phyloP scores from a whole-genome alignment of 2,329 filamentous ascomycete genomes.

The Eurotiales sp. region DNA sequence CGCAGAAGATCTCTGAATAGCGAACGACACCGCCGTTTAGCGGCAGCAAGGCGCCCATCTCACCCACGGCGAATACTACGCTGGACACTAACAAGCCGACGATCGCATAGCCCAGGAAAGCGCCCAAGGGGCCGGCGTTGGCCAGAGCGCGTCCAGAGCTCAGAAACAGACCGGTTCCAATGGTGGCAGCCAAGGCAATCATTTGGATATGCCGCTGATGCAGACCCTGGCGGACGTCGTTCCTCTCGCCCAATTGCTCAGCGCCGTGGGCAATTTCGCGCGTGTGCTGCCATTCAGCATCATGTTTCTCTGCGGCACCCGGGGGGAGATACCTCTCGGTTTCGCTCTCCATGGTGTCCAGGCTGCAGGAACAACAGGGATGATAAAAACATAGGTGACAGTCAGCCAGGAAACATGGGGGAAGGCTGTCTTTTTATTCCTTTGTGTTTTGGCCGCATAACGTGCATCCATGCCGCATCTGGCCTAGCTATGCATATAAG shows the following conservation, averaged over 20 bases:
- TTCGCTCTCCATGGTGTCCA: not conserved
- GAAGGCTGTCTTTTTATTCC: too few relatives aligned
- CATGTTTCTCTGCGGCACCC: not conserved
- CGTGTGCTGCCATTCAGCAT: not conserved
- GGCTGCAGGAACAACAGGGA: too few relatives aligned
- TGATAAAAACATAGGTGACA: too few relatives aligned
- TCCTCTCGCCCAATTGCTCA: not conserved
- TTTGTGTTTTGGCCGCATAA: too few relatives aligned
- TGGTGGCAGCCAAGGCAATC: constrained; percentile 37
- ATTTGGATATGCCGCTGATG: constrained; percentile 34
- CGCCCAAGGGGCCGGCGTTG: constrained; percentile 29
- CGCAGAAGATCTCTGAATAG: constrained; percentile 34
- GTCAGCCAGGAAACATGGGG: too few relatives aligned
- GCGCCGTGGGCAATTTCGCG: not conserved
- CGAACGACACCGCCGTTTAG: constrained; percentile 37
- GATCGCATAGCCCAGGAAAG: constrained; percentile 35
- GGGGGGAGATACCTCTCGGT: not conserved
- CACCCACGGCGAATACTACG: constrained; percentile 27
- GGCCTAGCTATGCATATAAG: too few relatives aligned
- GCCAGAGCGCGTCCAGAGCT: constrained; percentile 32
- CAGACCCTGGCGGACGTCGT: constrained; percentile 21
- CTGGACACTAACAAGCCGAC: constrained; percentile 33
- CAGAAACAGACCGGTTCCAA: constrained; percentile 37
- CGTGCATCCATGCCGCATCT: too few relatives aligned
- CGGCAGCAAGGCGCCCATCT: constrained; percentile 30